These are phyloP conservation scores for Tulasnella sp. DNA, from an alignment of 768 basidiomycete genomes.

Conservation along the genomic window DNA sequence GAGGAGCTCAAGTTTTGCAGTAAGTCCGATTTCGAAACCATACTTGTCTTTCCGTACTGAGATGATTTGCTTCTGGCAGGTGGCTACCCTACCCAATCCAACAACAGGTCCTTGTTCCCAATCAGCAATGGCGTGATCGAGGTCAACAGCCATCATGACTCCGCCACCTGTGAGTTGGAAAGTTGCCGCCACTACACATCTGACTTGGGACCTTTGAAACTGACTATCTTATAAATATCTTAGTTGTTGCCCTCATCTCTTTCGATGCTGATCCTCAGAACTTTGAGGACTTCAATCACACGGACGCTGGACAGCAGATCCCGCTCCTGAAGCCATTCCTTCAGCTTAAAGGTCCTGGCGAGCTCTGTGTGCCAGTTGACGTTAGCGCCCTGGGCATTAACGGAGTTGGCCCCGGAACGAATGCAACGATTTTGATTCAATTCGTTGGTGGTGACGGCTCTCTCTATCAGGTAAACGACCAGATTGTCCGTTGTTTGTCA, in stretches of 20 bases:
- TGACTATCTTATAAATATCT: constrained; percentile 26
- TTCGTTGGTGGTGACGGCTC: constrained; percentile 63
- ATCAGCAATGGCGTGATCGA: constrained; percentile 51
- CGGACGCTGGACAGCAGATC: constrained; percentile 29
- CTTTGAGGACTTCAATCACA: constrained; percentile 53
- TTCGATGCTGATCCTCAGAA: constrained; percentile 44
- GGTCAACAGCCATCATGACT: constrained; percentile 56
- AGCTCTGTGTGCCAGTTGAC: constrained; percentile 60
- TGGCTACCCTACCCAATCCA: constrained; percentile 46
- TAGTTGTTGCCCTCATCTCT: constrained; percentile 42
- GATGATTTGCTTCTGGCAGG: constrained; percentile 37
- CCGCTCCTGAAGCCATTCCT: constrained; percentile 43
- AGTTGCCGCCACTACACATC: neutral
- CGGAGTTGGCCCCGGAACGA: constrained; percentile 53
- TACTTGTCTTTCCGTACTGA: neutral
- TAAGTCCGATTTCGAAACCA: constrained; percentile 30
- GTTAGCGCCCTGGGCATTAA: constrained; percentile 43
- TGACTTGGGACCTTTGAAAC: neutral
- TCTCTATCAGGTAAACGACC: constrained; percentile 53
- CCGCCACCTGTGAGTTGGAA: constrained; percentile 46
- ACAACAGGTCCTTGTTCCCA: constrained; percentile 61
- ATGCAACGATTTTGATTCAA: constrained; percentile 63
- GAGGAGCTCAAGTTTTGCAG: constrained; percentile 57
- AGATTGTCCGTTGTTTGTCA: neutral
- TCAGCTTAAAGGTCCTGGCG: constrained; percentile 48